These are phyloP conservation scores for Cairneyella variabilis DNA, from an alignment of 495 filamentous ascomycete species.

Conservation along the genomic window DNA sequence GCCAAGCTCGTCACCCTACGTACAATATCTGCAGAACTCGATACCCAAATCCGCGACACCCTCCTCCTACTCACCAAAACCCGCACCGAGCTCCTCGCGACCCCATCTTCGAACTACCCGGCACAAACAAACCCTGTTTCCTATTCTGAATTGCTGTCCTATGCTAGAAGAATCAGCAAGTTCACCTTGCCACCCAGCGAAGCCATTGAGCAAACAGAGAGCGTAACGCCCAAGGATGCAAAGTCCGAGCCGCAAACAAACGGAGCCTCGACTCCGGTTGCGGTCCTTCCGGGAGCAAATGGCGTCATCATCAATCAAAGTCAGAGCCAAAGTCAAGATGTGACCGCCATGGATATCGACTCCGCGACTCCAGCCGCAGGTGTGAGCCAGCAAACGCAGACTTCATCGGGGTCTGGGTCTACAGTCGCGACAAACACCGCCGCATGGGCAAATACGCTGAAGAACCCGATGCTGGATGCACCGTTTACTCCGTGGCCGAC, in stretches of 20 bases:
- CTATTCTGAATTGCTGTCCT: slow-evolving; percentile 64
- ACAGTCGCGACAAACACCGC: slow-evolving; percentile 9
- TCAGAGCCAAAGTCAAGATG: neutral
- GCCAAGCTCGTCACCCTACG: slow-evolving; percentile 59
- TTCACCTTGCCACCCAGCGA: slow-evolving; percentile 64
- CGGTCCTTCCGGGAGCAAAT: slow-evolving; percentile 5
- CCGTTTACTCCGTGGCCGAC: slow-evolving; percentile 67
- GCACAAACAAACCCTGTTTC: slow-evolving; percentile 39
- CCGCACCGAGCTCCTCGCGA: slow-evolving; percentile 60
- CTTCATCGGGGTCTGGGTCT: neutral
- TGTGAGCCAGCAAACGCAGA: slow-evolving; percentile 2
- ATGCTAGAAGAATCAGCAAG: slow-evolving; percentile 68
- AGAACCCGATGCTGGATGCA: slow-evolving; percentile 22
- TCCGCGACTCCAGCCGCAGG: neutral
- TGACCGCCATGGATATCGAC: slow-evolving; percentile 21
- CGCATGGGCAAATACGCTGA: slow-evolving; percentile 9
- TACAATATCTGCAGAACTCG: slow-evolving; percentile 51
- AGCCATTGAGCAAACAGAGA: slow-evolving; percentile 25
- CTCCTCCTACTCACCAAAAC: slow-evolving; percentile 58
- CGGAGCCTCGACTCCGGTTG: slow-evolving; percentile 19
- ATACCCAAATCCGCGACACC: slow-evolving; percentile 58
- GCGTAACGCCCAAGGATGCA: slow-evolving; percentile 20
- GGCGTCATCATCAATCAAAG: no score
- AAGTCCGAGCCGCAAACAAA: slow-evolving; percentile 21
- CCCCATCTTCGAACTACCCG: slow-evolving; percentile 50